These are phyloP conservation scores for Phtheirospermum japonicum DNA, from an alignment of 257 asterid species.

Conservation along the genomic window DNA sequence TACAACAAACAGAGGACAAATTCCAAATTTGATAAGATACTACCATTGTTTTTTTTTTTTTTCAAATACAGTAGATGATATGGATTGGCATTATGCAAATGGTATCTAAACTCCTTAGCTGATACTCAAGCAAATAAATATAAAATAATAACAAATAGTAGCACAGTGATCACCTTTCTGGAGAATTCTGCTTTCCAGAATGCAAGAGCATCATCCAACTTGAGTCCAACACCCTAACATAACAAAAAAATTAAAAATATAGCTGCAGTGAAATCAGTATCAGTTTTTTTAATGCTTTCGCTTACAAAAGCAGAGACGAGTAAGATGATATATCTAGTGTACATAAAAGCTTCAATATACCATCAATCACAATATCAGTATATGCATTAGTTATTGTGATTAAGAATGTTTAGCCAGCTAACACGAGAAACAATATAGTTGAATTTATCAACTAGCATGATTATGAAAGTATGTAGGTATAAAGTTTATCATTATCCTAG, in stretches of 20 bases:
- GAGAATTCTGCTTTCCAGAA: slow-evolving; percentile 97
- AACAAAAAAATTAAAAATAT: slow-evolving; percentile 15
- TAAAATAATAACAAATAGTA: not conserved
- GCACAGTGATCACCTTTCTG: slow-evolving; percentile 49
- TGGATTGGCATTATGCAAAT: slow-evolving; percentile 12
- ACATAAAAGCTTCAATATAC: slow-evolving; percentile 17
- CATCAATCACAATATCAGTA: slow-evolving; percentile 13
- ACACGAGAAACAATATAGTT: slow-evolving; percentile 16
- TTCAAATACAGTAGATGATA: slow-evolving; percentile 9
- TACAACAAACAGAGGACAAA: slow-evolving; percentile 1
- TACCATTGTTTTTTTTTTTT: not conserved
- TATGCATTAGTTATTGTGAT: slow-evolving; percentile 5
- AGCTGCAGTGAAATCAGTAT: not conserved
- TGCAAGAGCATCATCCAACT: slow-evolving; percentile 96
- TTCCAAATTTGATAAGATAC: slow-evolving; percentile 14
- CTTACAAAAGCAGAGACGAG: slow-evolving; percentile 5
- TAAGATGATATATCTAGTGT: slow-evolving; percentile 1
- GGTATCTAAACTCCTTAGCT: slow-evolving; percentile 1
- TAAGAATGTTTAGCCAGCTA: slow-evolving; percentile 15
- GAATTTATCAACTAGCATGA: slow-evolving; percentile 19
- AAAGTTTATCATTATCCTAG: not conserved
- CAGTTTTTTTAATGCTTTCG: slow-evolving; percentile 11
- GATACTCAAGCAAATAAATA: slow-evolving; percentile 10
- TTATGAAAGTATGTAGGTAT: not conserved
- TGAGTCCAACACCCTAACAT: slow-evolving; percentile 85